Evolutionary conservation across 2,329 filamentous ascomycete species (phyloP), one percentile per base, ranked within the genome.

Genomic region (Claviceps sp.): DNA sequence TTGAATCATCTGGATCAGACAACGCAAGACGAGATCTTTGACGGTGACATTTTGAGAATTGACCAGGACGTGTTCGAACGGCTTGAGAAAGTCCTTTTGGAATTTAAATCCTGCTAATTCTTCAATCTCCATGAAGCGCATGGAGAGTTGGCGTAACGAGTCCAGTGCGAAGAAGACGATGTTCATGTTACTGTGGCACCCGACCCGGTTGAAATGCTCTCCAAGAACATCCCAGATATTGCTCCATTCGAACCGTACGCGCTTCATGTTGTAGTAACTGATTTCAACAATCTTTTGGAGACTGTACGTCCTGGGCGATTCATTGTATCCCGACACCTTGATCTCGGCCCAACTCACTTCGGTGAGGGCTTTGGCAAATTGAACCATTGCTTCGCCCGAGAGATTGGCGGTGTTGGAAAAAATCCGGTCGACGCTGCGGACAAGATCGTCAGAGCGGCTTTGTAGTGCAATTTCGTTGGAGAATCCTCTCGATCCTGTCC

Each of bases 271-370:
- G 80, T 98, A 98, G 68, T 95, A 96, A 66, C 89, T 95, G 68
- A 98, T 97, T 68, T 98, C 93, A 16, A 98, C 94, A 56, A 98
- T 81, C 69, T 98, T 98, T 64, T 98, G 93, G 56, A 98, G 73
- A 70, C 90, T 96, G 75, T 96, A 98, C 8, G 91, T 98, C 51
- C 94, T 82, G 11, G 93, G 93, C 22, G 89, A 94, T 55, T 98
- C 93, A 63, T 91, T 96, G 52, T 91, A 88, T 0, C 93, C 93
- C 0, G 93, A 97, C 3, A 93, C 95, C 65, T 94, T 91, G 62
- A 98, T 98, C 68, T 98, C 93, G 63, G 97, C 91, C 93, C 93
- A 97, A 68, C 91, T 97, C 58, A 98, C 91, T 65, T 96, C 89
- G 7, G 88, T 95, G 54, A 98, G 71, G 0, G 93, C 90, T 52